Evolutionary conservation across 1,139 yeast species (phyloP), one percentile per base, ranked within the genome.

Genomic region (Geotrichum klebahnii): DNA sequence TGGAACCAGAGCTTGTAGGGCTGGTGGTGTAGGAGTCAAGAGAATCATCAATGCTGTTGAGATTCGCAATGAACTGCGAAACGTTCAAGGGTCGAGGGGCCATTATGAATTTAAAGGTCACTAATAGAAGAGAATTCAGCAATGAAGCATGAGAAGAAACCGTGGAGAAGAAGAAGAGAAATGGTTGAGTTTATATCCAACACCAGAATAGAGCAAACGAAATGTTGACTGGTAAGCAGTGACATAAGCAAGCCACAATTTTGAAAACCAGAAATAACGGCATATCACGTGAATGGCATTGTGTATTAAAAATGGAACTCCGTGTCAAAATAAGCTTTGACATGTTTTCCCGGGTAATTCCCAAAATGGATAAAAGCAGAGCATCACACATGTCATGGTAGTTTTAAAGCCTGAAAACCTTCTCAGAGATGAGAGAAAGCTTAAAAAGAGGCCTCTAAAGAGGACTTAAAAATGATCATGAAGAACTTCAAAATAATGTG

Each of bases 31-130:
- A 46, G 16, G 55, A 47, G 41, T 57, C 65, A 26, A 55, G 47
- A 24, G 68, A 67, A 12, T 50, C 53, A 37, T 65, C 68, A 40
- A 65, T 53, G 36, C 66, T 51, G 60, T 65, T 65, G 51, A 65
- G 56, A 53, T 61, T 63, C 41, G 67, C 66, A 48, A 65, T 60
- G 58, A 61, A 64, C 54, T 63, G 65, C 43, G 66, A 47, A 20
- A 42, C 46, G 34, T 37, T 38, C 42, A 39, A 33, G 31, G 35
- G 29, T 39, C 23, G 44, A 28, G 37, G 33, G 16, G 37, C 14
- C 29, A 35, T 49, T n/a, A n/a, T n/a, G n/a, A n/a, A n/a, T n/a
- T n/a, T n/a, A n/a, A n/a, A n/a, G n/a, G n/a, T n/a, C n/a, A n/a
- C n/a, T n/a, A n/a, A n/a, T n/a, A n/a, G n/a, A n/a, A n/a, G n/a